phyloP scores from a whole-genome alignment of 1,284 basidiomycete genomes.

The Sanguinoderma infundibulare region DNA sequence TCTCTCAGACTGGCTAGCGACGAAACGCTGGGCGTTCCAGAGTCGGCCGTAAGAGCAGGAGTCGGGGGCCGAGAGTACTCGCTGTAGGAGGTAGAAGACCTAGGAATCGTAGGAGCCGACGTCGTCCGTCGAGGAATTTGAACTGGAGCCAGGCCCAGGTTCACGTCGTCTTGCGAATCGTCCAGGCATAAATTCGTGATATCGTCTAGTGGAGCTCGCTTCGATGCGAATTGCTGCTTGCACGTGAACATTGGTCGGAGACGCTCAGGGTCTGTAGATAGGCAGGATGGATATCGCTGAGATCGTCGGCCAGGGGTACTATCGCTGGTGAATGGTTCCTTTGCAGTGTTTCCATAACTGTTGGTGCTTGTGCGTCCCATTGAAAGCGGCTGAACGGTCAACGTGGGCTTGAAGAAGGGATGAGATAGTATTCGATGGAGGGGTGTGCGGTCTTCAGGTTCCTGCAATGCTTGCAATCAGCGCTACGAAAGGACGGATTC shows the following conservation, averaged over 20 bases:
- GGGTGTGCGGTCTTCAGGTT: constrained; percentile 26
- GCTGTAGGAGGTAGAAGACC: background rate
- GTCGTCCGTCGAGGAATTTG: background rate
- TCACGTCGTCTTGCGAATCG: background rate
- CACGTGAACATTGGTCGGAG: constrained; percentile 1
- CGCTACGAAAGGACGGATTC: background rate
- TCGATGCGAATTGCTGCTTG: background rate
- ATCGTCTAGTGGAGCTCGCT: constrained; percentile 13
- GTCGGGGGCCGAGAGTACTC: constrained; percentile 4
- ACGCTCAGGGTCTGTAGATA: constrained; percentile 10
- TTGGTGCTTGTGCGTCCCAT: too few species aligned
- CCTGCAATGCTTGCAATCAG: constrained; percentile 13
- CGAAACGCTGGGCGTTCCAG: constrained; percentile 10
- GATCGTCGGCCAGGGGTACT: background rate
- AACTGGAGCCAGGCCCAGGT: too few species aligned
- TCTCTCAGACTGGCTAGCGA: background rate
- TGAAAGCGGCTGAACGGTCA: constrained; percentile 8
- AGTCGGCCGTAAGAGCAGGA: constrained; percentile 23
- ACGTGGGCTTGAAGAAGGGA: constrained; percentile 29
- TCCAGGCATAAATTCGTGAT: constrained; percentile 19
- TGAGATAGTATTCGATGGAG: constrained; percentile 28
- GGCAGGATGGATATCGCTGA: constrained; percentile 9
- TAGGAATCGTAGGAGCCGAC: background rate
- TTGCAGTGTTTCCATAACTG: background rate
- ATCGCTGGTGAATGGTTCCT: background rate